phyloP scores from a whole-genome alignment of 306 rosid genomes.

The Fagus crenata region DNA sequence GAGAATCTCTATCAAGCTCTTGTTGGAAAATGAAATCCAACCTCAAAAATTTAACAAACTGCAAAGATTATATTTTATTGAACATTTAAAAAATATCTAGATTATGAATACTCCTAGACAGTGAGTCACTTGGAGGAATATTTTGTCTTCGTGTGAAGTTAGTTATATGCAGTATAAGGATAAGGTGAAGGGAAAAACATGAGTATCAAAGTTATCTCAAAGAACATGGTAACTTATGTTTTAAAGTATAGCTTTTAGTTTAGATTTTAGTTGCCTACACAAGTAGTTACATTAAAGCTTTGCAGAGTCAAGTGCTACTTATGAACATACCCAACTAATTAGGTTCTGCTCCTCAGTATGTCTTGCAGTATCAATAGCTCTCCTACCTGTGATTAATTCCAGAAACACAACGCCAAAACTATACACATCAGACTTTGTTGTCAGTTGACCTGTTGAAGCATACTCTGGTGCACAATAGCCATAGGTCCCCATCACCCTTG shows the following conservation, averaged over 20 bases:
- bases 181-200: no score
- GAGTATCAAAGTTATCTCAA: no score
- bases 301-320: neutral
- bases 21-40: slow-evolving; percentile 3
- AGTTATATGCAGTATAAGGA: no score
- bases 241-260: no score
- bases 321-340: slow-evolving; percentile 56
- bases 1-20: slow-evolving; percentile 17
- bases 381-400: slow-evolving; percentile 62
- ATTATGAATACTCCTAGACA: no score
- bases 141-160: no score
- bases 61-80: neutral
- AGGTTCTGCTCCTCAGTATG: slow-evolving; percentile 45
- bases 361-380: slow-evolving; percentile 53
- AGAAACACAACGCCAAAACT: slow-evolving; percentile 70
- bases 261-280: neutral
- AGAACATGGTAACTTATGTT: no score
- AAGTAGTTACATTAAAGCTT: neutral
- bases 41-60: neutral
- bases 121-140: no score
- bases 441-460: slow-evolving; percentile 49
- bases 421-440: slow-evolving; percentile 57
- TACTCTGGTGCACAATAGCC: slow-evolving; percentile 85
- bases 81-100: neutral
- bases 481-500: slow-evolving; percentile 76